Evolutionary conservation across 768 basidiomycete genomes (phyloP).

Genomic region (Galerina sulciceps): DNA sequence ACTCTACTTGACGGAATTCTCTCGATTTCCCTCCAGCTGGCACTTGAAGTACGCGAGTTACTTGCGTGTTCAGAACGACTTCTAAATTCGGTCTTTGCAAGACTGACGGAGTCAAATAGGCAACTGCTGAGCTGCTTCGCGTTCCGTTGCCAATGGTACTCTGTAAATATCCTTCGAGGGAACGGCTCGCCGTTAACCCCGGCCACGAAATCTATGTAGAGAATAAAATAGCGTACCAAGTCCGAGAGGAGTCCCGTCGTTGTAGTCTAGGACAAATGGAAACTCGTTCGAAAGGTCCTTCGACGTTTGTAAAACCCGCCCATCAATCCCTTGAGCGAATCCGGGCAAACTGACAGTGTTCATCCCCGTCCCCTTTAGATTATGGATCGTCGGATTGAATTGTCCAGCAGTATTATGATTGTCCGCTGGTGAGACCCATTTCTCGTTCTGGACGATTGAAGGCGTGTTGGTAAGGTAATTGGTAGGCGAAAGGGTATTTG

Average conservation of each 20-base stretch:
- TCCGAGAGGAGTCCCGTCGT: slow-evolving; percentile 33
- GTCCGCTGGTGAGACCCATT: slow-evolving; percentile 28
- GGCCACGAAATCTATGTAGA: too few species aligned
- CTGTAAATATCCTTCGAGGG: slow-evolving; percentile 14
- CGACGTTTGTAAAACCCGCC: slow-evolving; percentile 22
- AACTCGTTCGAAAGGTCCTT: slow-evolving; percentile 29
- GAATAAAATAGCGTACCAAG: slow-evolving; percentile 22
- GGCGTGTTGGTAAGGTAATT: too few species aligned
- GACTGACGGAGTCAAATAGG: slow-evolving; percentile 16
- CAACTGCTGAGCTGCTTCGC: slow-evolving; percentile 19
- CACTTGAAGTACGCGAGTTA: slow-evolving; percentile 14
- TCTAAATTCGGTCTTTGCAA: slow-evolving; percentile 18
- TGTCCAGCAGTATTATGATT: slow-evolving; percentile 31
- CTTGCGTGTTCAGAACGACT: slow-evolving; percentile 17
- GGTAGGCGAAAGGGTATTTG: background rate
- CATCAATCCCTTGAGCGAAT: slow-evolving; percentile 18
- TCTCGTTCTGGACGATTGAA: slow-evolving; percentile 29
- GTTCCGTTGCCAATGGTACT: slow-evolving; percentile 13
- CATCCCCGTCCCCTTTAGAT: slow-evolving; percentile 1
- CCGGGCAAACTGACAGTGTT: slow-evolving; percentile 4
- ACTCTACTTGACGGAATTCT: slow-evolving; percentile 15
- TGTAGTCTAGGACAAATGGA: slow-evolving; percentile 33
- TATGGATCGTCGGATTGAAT: slow-evolving; percentile 33
- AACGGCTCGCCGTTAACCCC: too few species aligned
- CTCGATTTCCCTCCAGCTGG: background rate